These are phyloP conservation scores for Trichocladium uniseriatum DNA, from an alignment of 495 filamentous ascomycete genomes.

Conservation along the genomic window DNA sequence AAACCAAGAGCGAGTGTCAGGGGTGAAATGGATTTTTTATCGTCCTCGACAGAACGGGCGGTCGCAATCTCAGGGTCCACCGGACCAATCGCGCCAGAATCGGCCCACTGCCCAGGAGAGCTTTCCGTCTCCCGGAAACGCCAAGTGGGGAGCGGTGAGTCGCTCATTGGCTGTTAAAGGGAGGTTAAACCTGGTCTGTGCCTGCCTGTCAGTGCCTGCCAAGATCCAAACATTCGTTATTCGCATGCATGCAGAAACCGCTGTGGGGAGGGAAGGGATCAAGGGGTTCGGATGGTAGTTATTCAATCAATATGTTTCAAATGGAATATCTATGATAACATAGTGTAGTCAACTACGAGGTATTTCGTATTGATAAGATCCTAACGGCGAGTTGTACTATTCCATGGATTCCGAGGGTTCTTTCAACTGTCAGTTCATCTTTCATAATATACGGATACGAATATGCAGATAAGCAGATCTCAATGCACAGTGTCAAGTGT, in stretches of 20 bases:
- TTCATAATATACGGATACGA: not conserved
- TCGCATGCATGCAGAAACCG: constrained; percentile 11
- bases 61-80: constrained; percentile 3
- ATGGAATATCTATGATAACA: too few species aligned
- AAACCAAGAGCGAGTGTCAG: constrained; percentile 3
- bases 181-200: constrained; percentile 10
- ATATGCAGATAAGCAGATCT: too few species aligned
- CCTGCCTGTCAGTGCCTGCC: constrained; percentile 21
- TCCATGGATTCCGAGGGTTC: too few species aligned
- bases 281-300: not conserved
- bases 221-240: constrained; percentile 13
- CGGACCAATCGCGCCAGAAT: constrained; percentile 19
- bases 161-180: constrained; percentile 7
- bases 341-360: too few species aligned
- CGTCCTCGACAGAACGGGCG: not conserved
- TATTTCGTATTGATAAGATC: too few species aligned
- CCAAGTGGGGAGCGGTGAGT: constrained; percentile 8
- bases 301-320: too few species aligned
- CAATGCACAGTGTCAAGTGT: not conserved
- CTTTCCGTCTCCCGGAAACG: constrained; percentile 25
- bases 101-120: constrained; percentile 19
- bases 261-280: not conserved
- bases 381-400: too few species aligned
- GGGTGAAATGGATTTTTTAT: constrained; percentile 23
- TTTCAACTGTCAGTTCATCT: not conserved